Evolutionary conservation across 306 rosid genomes (phyloP).

Genomic region (Senna siamea): DNA sequence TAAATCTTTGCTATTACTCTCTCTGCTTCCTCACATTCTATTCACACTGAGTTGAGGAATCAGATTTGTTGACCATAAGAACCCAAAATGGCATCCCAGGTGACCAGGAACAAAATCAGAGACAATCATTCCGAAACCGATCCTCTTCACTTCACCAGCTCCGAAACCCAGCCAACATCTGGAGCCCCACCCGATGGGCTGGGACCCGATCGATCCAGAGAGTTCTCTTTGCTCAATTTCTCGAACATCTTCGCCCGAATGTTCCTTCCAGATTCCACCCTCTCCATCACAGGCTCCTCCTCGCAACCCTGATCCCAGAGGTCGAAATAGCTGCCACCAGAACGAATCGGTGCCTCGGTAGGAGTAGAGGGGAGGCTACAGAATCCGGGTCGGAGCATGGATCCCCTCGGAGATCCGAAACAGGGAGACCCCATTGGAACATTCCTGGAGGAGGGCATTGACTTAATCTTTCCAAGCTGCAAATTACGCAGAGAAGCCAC

Average conservation of each 20-base stretch:
- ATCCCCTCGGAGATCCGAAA: conserved; percentile 71
- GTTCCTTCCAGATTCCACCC: conserved; percentile 91
- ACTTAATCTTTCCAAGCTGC: conserved; percentile 73
- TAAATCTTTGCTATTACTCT: conserved; percentile 28
- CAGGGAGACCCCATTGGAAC: conserved; percentile 56
- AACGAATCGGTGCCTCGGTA: conserved; percentile 55
- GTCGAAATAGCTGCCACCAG: conserved; percentile 50
- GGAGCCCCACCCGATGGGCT: conserved; percentile 46
- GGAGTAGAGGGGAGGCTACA: conserved; percentile 80
- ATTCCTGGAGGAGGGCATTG: conserved; percentile 59
- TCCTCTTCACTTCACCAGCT: conserved; percentile 58
- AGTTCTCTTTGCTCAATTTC: conserved; percentile 78
- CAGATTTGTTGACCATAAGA: conserved; percentile 26
- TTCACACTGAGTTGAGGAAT: conserved; percentile 41
- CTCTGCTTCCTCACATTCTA: conserved; percentile 39
- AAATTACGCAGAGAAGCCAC: conserved; percentile 68
- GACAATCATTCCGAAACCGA: not conserved
- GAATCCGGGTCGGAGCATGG: conserved; percentile 73
- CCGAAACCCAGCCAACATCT: conserved; percentile 87
- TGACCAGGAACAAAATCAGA: conserved; percentile 10
- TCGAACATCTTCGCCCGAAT: conserved; percentile 80
- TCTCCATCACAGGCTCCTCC: conserved; percentile 91
- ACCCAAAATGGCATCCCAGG: conserved; percentile 39
- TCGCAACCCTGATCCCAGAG: conserved; percentile 52
- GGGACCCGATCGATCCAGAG: conserved; percentile 51